These are phyloP conservation scores for Lathyrus sativus DNA, from an alignment of 306 rosid species.

Conservation along the genomic window DNA sequence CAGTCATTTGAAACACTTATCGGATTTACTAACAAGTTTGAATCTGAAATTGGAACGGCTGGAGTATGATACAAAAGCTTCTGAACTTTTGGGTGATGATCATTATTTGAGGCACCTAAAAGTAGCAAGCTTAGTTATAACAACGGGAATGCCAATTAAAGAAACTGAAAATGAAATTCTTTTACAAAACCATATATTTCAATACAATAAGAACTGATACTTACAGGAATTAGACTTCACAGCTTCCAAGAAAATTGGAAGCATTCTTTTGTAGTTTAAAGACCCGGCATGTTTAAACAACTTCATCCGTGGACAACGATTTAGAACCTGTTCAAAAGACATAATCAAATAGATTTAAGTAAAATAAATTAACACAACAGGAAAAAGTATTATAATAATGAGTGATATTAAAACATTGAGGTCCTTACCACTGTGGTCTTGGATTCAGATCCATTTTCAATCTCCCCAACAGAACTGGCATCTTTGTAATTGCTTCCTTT, in stretches of 20 bases:
- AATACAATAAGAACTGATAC: slow-evolving; percentile 30
- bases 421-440: slow-evolving; percentile 48
- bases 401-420: not conserved
- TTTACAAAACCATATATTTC: not conserved
- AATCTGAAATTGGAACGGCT: slow-evolving; percentile 30
- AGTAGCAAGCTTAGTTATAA: slow-evolving; percentile 28
- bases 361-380: not conserved
- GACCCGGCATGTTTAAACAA: slow-evolving; percentile 54
- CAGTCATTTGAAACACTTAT: slow-evolving; percentile 38
- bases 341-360: slow-evolving; percentile 7
- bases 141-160: not conserved
- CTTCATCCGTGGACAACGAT: slow-evolving; percentile 53
- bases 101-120: slow-evolving; percentile 46
- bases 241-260: slow-evolving; percentile 56
- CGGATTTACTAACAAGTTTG: slow-evolving; percentile 30
- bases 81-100: slow-evolving; percentile 30
- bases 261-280: slow-evolving; percentile 65
- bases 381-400: not conserved
- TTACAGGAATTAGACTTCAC: slow-evolving; percentile 42
- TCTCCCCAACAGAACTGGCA: slow-evolving; percentile 24
- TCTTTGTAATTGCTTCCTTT: slow-evolving; percentile 24
- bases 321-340: slow-evolving; percentile 47
- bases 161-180: not conserved
- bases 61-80: slow-evolving; percentile 41
- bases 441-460: slow-evolving; percentile 35